Evolutionary conservation across 106 monocot genomes (phyloP), one percentile per base, ranked within the genome.

Genomic region (Allium sativum): DNA sequence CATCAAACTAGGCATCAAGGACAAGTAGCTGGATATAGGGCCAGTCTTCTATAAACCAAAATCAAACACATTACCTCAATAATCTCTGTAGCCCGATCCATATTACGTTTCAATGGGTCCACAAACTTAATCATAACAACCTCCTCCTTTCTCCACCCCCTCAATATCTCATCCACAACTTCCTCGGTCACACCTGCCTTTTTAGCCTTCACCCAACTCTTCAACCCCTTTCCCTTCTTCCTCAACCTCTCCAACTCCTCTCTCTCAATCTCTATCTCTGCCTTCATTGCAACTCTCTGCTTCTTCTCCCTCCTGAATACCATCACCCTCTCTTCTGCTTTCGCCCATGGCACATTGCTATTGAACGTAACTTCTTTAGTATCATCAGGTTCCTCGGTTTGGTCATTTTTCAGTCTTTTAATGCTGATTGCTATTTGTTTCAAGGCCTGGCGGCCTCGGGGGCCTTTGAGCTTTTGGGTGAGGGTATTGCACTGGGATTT

Each of bases 21-120:
- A 31, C 5, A 5, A 31, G 31, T 5, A 31, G 31, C 31, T 31
- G 31, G 5, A 31, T 31, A 31, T 31, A 2, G n/a, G n/a, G 5
- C 31, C 5, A 31, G 31, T 31, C 31, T 5, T 31, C 1, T 31
- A 31, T 31, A 31, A 45, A 31, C 15, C 40, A 51, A 47, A 17
- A 4, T 47, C 10, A 45, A 59, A 12, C 69, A 31, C 31, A 31
- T 56, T 6, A 95, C 95, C 95, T 95, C 95, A 11, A 81, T 47
- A 55, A 95, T 90, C 77, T 95, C 95, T 19, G 72, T 69, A 2
- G 90, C 90, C 10, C 95, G 68, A 59, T 84, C 90, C 90, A 90
- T 84, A 68, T 84, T 84, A 18, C 79, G 69, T 56, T 74, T 12
- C 62, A 95, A 72, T 7, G 95, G 90, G 56, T 79, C 81, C 3